phyloP scores from a whole-genome alignment of 345 rosid genomes.

The Dovyalis caffra region DNA sequence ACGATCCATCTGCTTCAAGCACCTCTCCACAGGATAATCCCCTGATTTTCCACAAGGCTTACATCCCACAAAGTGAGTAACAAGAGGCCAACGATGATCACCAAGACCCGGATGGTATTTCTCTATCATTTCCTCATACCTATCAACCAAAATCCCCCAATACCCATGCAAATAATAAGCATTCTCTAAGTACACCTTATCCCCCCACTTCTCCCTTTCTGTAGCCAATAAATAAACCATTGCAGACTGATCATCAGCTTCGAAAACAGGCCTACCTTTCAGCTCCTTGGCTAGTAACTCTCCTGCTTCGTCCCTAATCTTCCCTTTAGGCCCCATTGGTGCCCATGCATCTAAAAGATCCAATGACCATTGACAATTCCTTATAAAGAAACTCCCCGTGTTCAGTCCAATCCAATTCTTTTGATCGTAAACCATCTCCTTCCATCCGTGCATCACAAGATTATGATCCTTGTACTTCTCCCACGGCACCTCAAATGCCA shows the following conservation, averaged over 20 bases:
- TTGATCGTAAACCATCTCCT: slow-evolving; percentile 60
- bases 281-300: slow-evolving; percentile 51
- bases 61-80: slow-evolving; percentile 79
- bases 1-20: slow-evolving; percentile 71
- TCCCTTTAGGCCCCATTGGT: slow-evolving; percentile 69
- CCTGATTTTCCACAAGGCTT: slow-evolving; percentile 74
- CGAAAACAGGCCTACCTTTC: slow-evolving; percentile 57
- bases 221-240: slow-evolving; percentile 65
- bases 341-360: slow-evolving; percentile 71
- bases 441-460: slow-evolving; percentile 76
- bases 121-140: slow-evolving; percentile 66
- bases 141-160: slow-evolving; percentile 70
- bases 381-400: slow-evolving; percentile 64
- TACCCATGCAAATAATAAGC: slow-evolving; percentile 74
- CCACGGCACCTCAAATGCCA: slow-evolving; percentile 80
- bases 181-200: slow-evolving; percentile 63
- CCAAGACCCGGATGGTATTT: slow-evolving; percentile 64
- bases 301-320: slow-evolving; percentile 61
- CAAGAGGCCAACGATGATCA: slow-evolving; percentile 71
- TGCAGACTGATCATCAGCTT: slow-evolving; percentile 71
- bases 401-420: slow-evolving; percentile 71
- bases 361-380: slow-evolving; percentile 65
- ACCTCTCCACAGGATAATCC: slow-evolving; percentile 64
- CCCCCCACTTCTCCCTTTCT: slow-evolving; percentile 61
- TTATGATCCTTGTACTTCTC: slow-evolving; percentile 62